A percentile compares a stretch with the other conserved stretches of the same genome.
These are phyloP conservation scores for Angomonas ambiguus DNA, from an alignment of 208 protist species.

Conservation along the genomic window DNA sequence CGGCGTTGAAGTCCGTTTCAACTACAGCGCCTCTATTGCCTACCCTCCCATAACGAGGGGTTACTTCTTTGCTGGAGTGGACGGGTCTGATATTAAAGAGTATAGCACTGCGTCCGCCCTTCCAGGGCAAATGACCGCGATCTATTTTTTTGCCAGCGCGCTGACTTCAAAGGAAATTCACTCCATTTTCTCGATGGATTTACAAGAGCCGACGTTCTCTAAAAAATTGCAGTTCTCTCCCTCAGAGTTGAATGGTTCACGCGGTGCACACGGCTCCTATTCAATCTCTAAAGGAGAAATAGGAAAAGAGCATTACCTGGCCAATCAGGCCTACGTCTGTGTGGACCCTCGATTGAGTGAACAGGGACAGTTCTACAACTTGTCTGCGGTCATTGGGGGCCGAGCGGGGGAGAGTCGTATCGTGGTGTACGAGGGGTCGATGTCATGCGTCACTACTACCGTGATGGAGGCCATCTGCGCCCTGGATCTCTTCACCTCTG, in stretches of 20 bases:
- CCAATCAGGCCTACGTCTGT: slow-evolving; percentile 46
- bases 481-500: slow-evolving; percentile 59
- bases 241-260: neutral
- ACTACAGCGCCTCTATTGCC: slow-evolving; percentile 16
- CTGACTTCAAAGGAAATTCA: slow-evolving; percentile 34
- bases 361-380: slow-evolving; percentile 70
- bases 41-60: slow-evolving; percentile 51
- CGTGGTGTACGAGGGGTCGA: slow-evolving; percentile 66
- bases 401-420: slow-evolving; percentile 39
- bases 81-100: slow-evolving; percentile 55
- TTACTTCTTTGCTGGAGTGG: slow-evolving; percentile 50
- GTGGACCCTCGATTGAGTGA: slow-evolving; percentile 79
- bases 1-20: slow-evolving; percentile 21
- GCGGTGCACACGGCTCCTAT: neutral
- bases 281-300: neutral
- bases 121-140: slow-evolving; percentile 56
- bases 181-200: slow-evolving; percentile 16
- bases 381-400: slow-evolving; percentile 57
- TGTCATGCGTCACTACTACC: slow-evolving; percentile 53
- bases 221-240: slow-evolving; percentile 1
- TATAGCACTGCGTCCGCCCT: slow-evolving; percentile 36
- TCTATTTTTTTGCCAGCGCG: slow-evolving; percentile 58
- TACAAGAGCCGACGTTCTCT: neutral
- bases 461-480: slow-evolving; percentile 76
- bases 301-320: slow-evolving; percentile 27